Conservation (phyloP, 2,329 filamentous ascomycete species). For the Exophiala lecanii-corni region DNA sequence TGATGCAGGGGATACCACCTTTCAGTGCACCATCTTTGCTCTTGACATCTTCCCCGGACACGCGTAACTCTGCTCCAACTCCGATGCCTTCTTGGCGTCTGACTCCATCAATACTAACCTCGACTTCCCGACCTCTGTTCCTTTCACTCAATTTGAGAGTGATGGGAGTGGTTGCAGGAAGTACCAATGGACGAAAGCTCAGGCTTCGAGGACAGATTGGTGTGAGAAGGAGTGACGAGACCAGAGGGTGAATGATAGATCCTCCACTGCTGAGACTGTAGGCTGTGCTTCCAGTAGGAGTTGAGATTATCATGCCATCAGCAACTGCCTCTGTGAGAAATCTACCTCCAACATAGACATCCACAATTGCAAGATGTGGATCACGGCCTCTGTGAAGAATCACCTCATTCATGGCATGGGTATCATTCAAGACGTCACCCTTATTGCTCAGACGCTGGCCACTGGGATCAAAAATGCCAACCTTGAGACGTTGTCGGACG, state of each 20-base stretch:
- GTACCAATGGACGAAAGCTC: slow-evolving; percentile 83
- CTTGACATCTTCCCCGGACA: slow-evolving; percentile 75
- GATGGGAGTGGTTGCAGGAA: slow-evolving; percentile 81
- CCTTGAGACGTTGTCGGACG: slow-evolving; percentile 78
- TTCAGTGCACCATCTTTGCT: slow-evolving; percentile 49
- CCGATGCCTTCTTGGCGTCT: slow-evolving; percentile 60
- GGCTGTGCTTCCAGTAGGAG: slow-evolving; percentile 89
- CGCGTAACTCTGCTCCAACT: slow-evolving; percentile 77
- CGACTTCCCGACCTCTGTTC: slow-evolving; percentile 70
- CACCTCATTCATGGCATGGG: slow-evolving; percentile 87
- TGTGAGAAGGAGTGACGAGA: slow-evolving; percentile 81
- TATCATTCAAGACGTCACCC: slow-evolving; percentile 38
- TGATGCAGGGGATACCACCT: slow-evolving; percentile 88
- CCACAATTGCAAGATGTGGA: slow-evolving; percentile 85
- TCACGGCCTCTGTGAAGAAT: slow-evolving; percentile 86
- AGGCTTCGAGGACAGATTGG: slow-evolving; percentile 91
- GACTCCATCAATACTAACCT: slow-evolving; percentile 75
- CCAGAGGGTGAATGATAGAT: slow-evolving; percentile 88
- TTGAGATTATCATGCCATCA: slow-evolving; percentile 90
- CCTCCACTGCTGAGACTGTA: slow-evolving; percentile 93
- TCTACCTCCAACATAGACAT: slow-evolving; percentile 82
- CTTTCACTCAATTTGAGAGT: slow-evolving; percentile 75
- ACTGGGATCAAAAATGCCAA: slow-evolving; percentile 71
- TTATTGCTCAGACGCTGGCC: slow-evolving; percentile 43
- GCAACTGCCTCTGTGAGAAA: slow-evolving; percentile 92